Conservation (phyloP, 306 rosid genomes). For the Cicer chorassanicum region DNA sequence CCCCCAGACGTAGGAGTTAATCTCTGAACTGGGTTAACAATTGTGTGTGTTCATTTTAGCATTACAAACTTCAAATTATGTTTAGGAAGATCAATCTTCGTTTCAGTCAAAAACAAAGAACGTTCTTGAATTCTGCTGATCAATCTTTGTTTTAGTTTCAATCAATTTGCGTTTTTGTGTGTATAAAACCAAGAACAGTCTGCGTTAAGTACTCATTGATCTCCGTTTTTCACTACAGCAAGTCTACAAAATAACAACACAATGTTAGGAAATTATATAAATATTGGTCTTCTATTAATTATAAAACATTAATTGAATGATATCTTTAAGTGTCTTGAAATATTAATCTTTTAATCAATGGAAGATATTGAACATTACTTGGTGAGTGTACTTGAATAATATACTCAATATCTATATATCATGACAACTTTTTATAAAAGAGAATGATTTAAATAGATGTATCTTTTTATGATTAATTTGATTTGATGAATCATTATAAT, state of each 20-base stretch:
- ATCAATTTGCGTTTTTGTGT: too few species aligned
- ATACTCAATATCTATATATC: not conserved
- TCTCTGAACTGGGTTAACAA: too few species aligned
- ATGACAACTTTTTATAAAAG: not conserved
- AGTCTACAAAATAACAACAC: not conserved
- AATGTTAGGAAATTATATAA: not conserved
- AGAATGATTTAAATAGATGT: not conserved
- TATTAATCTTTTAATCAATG: not conserved
- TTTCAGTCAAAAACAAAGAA: too few species aligned
- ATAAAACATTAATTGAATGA: not conserved
- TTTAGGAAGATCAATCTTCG: too few species aligned
- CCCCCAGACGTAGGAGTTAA: too few species aligned
- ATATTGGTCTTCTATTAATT: not conserved
- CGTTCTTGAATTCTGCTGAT: too few species aligned
- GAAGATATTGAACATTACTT: not conserved
- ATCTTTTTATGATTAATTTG: not conserved
- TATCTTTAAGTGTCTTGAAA: not conserved
- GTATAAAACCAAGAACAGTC: too few species aligned
- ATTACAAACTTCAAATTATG: too few species aligned
- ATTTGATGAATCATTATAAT: not conserved
- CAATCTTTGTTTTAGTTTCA: too few species aligned
- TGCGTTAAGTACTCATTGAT: too few species aligned
- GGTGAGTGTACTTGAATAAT: not conserved
- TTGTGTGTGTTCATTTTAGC: too few species aligned
- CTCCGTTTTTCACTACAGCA: too few species aligned